Base-by-base conservation (phyloP, 164 flowering plant genomes). In the Cinnamomum chago region DNA sequence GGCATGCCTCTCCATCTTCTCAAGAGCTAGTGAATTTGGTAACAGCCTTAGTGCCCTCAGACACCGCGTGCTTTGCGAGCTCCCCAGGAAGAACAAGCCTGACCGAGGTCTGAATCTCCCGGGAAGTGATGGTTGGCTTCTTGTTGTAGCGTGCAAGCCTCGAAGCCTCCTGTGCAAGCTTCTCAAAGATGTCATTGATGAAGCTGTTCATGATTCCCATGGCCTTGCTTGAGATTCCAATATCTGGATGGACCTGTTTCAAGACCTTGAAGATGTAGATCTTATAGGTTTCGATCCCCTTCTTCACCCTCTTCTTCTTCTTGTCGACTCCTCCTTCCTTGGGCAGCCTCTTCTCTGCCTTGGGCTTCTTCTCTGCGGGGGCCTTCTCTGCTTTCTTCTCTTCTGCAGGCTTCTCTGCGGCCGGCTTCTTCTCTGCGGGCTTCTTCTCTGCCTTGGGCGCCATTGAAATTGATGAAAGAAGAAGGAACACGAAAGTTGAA, bases 191-290 rank as follows among this genome's bases (percentile, higher is more conserved):
- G 65, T 76, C 78, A 52, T 76, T 76, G 66, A 71, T 76, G 65
- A 76, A 76, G 58, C 55, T 50, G 74, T 76, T 76, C 78, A 76
- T 76, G 78, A 76, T 76, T 3, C 78, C 78, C 78, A 76, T 76
- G 71, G 78, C 78, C 78, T 76, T 76, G 74, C 74, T 65, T 30
- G 78, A 76, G 62, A 76, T 76, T 0, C 78, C 78, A 18, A 76
- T 76, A 22, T 76, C 78, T 7, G 78, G 75, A 27, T 76, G 78
- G 2, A 76, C 78, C 71, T 76, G 78, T 70, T 76, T 76, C 75
- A 76, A n/a, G 33, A 76, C 78, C 78, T 76, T 76, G 75, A 71
- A 76, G 65, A 76, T 76, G 74, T 76, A 76, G 74, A 76, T 76
- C 78, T 76, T 71, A 71, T 76, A 76, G 5, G 78, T 76, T 58